Evolutionary conservation across 345 rosid species (phyloP), one percentile per base, ranked within the genome.

Genomic region (Pugionium cornutum): DNA sequence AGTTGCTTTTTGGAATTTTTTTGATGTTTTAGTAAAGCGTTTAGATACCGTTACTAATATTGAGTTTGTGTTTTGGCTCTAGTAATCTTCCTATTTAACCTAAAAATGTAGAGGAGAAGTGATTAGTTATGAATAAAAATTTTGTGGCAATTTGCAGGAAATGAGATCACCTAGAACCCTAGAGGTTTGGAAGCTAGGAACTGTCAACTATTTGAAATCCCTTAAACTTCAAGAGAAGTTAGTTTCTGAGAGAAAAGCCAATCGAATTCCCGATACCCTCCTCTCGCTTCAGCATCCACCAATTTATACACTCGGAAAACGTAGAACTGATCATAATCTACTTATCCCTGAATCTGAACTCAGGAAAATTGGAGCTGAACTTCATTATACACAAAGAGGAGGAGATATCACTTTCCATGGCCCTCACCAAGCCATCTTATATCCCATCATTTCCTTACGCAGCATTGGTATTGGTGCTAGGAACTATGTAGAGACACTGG

Each of bases 331-430:
- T 74, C 91, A 87, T 76, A 88, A 92, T 76, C 66, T 92, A 59
- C 76, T 92, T 51, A 67, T 92, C 30, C 73, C 90, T 31, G 67
- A 68, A 70, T 61, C 87, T 64, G 95, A 90, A 66, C 87, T 94
- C 49, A 70, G 66, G 39, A 77, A 70, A 45, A 55, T 88, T 33
- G 97, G 96, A 76, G 96, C 95, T 59, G 83, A 86, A 57, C 97
- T 90, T 73, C 86, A 90, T 61, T 85, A 90, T 65, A 92, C 99
- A 2, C 90, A 83, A 70, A 83, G 96, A 82, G 96, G 99, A 67
- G 99, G 95, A 47, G 92, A 90, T 41, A 83, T 92, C 58, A 88
- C 99, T 27, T 90, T 80, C 77, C 97, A 88, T 55, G 97, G 97
- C 58, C 99, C 96, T 7, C 83, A 42, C 75, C 99, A 88, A 73